Percentiles rank a stretch among this genome's conserved stretches.
Evolutionary conservation across 2,329 filamentous ascomycete species (phyloP).

Genomic region (Trichothecium roseum): DNA sequence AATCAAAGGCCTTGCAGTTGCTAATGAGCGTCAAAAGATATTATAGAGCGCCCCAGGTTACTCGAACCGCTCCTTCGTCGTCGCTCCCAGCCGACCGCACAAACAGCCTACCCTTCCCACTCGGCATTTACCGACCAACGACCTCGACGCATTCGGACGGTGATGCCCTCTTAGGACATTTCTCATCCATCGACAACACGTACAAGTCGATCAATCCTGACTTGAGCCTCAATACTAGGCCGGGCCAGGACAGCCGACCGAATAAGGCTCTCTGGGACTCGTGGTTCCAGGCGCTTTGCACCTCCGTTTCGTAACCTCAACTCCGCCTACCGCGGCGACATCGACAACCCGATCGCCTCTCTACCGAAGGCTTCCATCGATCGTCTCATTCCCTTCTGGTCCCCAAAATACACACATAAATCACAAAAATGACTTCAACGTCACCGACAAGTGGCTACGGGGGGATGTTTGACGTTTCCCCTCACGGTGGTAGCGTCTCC

Average conservation of each 20-base stretch:
- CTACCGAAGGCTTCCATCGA: background rate
- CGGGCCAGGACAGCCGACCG: too few relatives aligned
- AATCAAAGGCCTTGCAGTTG: conserved; percentile 1
- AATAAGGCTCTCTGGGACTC: background rate
- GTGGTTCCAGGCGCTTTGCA: background rate
- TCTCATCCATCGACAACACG: background rate
- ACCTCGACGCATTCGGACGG: background rate
- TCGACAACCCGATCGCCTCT: background rate
- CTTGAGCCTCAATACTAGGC: background rate
- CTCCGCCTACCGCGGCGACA: background rate
- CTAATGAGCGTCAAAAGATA: conserved; percentile 2
- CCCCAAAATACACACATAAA: conserved; percentile 11
- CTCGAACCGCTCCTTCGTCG: background rate
- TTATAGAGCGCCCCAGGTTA: too few relatives aligned
- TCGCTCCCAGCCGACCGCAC: background rate
- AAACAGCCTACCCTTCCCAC: background rate
- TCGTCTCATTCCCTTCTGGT: background rate
- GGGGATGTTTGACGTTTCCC: conserved; percentile 22
- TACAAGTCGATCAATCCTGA: conserved; percentile 1
- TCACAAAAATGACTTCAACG: conserved; percentile 33
- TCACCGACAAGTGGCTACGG: conserved; percentile 29
- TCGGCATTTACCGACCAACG: conserved; percentile 3
- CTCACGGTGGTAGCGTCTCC: conserved; percentile 32
- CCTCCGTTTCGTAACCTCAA: background rate
- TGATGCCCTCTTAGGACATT: conserved; percentile 2